Evolutionary conservation across 2,329 filamentous ascomycete species (phyloP).

Genomic region (Hypoxylon sp.): DNA sequence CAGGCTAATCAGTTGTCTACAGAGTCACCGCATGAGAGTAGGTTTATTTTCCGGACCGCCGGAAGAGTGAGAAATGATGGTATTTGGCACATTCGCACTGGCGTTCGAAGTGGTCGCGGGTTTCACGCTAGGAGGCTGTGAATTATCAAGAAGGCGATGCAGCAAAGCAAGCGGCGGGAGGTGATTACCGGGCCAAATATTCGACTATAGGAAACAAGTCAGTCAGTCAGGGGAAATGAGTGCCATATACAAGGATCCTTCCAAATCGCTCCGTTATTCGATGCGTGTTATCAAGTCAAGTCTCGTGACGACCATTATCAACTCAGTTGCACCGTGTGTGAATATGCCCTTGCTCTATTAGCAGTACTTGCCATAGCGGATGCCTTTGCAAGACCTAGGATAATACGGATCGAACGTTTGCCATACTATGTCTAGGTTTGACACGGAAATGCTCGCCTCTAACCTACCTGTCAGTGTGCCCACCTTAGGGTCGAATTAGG

Average conservation of each 20-base stretch:
- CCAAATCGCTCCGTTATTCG: slow-evolving; percentile 14
- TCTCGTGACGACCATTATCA: slow-evolving; percentile 12
- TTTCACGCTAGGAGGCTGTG: slow-evolving; percentile 26
- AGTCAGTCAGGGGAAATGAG: slow-evolving; percentile 38
- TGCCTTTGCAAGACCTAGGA: slow-evolving; percentile 1
- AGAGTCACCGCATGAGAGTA: slow-evolving; percentile 84
- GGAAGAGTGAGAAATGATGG: slow-evolving; percentile 62
- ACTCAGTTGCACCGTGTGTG: neutral
- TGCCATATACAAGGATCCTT: slow-evolving; percentile 31
- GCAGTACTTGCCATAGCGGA: neutral
- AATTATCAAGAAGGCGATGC: slow-evolving; percentile 28
- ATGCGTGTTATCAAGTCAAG: slow-evolving; percentile 4
- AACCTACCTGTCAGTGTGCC: neutral
- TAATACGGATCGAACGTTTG: slow-evolving; percentile 3
- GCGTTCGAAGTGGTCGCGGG: slow-evolving; percentile 35
- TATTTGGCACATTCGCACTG: slow-evolving; percentile 37
- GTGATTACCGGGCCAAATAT: slow-evolving; percentile 24
- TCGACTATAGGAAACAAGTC: slow-evolving; percentile 41
- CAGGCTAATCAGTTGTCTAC: slow-evolving; percentile 47
- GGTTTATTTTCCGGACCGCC: slow-evolving; percentile 78
- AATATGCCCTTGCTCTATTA: neutral
- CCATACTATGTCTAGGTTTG: neutral
- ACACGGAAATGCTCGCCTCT: neutral
- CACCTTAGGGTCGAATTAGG: neutral
- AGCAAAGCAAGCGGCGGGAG: slow-evolving; percentile 28